Conservation (phyloP, 495 filamentous ascomycete species). For the Annulohypoxylon nitens region DNA sequence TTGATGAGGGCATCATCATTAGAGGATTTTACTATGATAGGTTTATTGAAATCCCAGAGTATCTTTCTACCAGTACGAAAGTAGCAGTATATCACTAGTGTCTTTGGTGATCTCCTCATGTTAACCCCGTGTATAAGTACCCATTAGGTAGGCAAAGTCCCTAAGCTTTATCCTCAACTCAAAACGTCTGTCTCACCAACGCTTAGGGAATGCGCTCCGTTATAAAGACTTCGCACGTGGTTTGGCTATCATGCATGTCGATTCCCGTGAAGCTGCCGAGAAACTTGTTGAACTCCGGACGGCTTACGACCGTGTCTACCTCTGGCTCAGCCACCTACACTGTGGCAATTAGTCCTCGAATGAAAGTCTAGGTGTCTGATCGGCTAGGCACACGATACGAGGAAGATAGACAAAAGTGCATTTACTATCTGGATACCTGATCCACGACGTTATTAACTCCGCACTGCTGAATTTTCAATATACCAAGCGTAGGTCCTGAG, state of each 20-base stretch:
- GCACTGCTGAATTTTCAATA: too few species aligned
- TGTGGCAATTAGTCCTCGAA: slow-evolving; percentile 10
- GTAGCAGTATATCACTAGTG: slow-evolving; percentile 29
- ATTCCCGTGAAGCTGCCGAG: slow-evolving; percentile 32
- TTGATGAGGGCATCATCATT: background rate
- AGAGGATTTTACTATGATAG: slow-evolving; percentile 23
- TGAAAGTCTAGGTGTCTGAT: slow-evolving; percentile 43
- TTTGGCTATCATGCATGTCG: slow-evolving; percentile 13
- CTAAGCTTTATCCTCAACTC: slow-evolving; percentile 46
- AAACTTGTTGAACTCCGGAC: slow-evolving; percentile 3
- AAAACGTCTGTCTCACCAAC: slow-evolving; percentile 37
- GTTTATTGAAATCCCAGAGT: background rate
- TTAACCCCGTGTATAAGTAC: slow-evolving; percentile 47
- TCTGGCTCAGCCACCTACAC: slow-evolving; percentile 55
- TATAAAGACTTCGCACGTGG: slow-evolving; percentile 21
- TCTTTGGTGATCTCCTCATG: slow-evolving; percentile 45
- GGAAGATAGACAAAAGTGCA: background rate
- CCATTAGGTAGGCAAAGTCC: too few species aligned
- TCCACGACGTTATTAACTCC: too few species aligned
- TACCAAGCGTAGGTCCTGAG: too few species aligned
- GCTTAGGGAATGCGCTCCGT: slow-evolving; percentile 45
- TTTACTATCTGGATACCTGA: background rate
- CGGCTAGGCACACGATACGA: slow-evolving; percentile 59
- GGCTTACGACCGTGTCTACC: slow-evolving; percentile 47
- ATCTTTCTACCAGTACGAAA: slow-evolving; percentile 25